A percentile compares a stretch with the other conserved stretches of the same genome.
Conservation (phyloP, 2,329 filamentous ascomycete genomes). For the Aureobasidium uvarum region DNA sequence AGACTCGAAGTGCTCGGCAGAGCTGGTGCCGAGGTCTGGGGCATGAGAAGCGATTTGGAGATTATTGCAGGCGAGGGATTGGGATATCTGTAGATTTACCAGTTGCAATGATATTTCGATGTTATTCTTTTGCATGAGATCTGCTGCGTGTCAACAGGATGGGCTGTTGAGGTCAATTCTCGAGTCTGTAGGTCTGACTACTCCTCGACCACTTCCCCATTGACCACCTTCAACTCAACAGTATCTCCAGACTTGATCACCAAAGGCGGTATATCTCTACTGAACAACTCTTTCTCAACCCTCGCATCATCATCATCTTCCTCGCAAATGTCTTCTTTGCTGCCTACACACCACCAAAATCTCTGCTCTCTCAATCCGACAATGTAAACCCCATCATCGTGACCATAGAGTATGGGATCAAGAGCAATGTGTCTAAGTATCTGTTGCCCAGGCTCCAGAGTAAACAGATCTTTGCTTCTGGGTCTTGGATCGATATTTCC, state of each 20-base stretch:
- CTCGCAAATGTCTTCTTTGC: not conserved
- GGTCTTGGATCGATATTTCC: not conserved
- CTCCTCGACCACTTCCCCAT: not conserved
- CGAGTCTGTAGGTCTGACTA: no score
- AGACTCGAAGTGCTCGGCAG: slow-evolving; percentile 70
- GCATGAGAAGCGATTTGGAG: slow-evolving; percentile 68
- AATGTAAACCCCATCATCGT: not conserved
- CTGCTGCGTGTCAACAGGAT: no score
- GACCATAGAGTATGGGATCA: not conserved
- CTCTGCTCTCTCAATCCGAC: not conserved
- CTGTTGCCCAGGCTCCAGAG: not conserved
- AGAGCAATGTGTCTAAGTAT: not conserved
- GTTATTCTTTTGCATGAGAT: not conserved
- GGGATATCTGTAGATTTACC: slow-evolving; percentile 48
- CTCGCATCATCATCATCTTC: not conserved
- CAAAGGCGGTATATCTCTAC: not conserved
- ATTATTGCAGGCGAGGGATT: slow-evolving; percentile 64
- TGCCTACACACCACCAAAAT: not conserved
- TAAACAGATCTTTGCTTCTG: not conserved
- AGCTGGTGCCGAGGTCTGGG: slow-evolving; percentile 66
- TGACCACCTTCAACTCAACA: not conserved
- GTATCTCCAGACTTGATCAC: not conserved
- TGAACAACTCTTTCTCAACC: not conserved
- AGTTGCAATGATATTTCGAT: not conserved
- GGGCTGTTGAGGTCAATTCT: no score